Conservation (phyloP, 2,329 filamentous ascomycete genomes). For the Diaporthe capsici region DNA sequence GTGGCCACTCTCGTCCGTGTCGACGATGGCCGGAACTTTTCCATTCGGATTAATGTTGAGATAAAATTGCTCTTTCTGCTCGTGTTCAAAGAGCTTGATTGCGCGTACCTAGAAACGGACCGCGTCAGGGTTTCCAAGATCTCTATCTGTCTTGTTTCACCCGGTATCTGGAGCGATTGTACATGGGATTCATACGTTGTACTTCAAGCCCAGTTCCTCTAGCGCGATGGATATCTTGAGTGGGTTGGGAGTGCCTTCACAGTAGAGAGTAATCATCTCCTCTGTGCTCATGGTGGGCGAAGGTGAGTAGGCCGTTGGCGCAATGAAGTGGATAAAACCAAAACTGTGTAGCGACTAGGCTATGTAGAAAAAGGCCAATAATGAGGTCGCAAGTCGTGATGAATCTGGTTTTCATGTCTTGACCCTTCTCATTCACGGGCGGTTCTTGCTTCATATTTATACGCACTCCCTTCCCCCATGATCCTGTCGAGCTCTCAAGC, state of each 20-base stretch:
- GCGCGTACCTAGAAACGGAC: background rate
- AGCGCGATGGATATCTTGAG: constrained; percentile 37
- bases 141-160: background rate
- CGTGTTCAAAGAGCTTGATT: constrained; percentile 24
- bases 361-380: background rate
- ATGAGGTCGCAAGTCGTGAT: background rate
- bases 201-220: constrained; percentile 33
- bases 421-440: background rate
- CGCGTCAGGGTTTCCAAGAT: background rate
- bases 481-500: background rate
- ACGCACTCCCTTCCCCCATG: background rate
- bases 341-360: background rate
- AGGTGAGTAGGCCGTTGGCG: background rate
- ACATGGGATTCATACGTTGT: background rate
- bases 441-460: background rate
- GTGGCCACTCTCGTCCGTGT: constrained; percentile 73
- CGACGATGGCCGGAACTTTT: constrained; percentile 88
- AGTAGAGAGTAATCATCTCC: background rate
- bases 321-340: background rate
- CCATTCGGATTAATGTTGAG: constrained; percentile 94
- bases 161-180: background rate
- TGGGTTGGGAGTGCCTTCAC: constrained; percentile 31
- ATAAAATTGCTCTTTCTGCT: constrained; percentile 78
- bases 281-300: constrained; percentile 1
- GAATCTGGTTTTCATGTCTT: background rate